Evolutionary conservation across 2,329 filamentous ascomycete species (phyloP), one percentile per base, ranked within the genome.

Genomic region (Chaetoscypha palmicola): DNA sequence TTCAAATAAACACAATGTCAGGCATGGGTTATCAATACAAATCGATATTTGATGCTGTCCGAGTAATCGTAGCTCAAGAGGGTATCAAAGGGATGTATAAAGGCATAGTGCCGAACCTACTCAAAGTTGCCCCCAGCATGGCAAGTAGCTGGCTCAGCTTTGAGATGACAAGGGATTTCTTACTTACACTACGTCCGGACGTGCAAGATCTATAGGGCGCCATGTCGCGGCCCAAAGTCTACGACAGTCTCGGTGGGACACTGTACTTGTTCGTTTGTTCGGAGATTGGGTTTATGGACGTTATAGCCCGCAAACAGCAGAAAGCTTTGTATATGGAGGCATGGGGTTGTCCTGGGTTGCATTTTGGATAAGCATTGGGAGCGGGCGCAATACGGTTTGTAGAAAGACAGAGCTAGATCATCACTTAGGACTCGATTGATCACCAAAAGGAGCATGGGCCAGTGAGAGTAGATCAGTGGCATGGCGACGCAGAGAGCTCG

Each of bases 1-100:
- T 98, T 64, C 92, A 98, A 63, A 92, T 98, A 69, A 98, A 98
- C 67, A 96, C 92, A 42, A 98, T 98, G 92, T 88, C 86, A 37
- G 92, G 92, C 40, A 91, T 98, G 81, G 92, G 92, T 39, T 97
- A 96, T 67, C 80, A 91, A 63, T 98, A 98, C 70, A 89, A 86
- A 59, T 84, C 82, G 5, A 83, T 98, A 33, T 73, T 79, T 50
- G 88, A 95, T 61, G 92, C 92, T 3, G 70, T 98, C 51, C 77
- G 71, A 40, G 79, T 86, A 39, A 98, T 98, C 57, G 65, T 95
- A 43, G 67, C 76, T 36, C 81, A 94, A 57, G 92, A 98, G 68
- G 92, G 92, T 22, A 30, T 91, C 42, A 74, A 74, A 47, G 92
- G 92, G 39, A 68, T 98, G 33, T 98, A 97, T 73, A 98, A 97